These are phyloP conservation scores for peach (Prunus persica) DNA, from an alignment of 306 rosid genomes.

Conservation along the genomic window DNA sequence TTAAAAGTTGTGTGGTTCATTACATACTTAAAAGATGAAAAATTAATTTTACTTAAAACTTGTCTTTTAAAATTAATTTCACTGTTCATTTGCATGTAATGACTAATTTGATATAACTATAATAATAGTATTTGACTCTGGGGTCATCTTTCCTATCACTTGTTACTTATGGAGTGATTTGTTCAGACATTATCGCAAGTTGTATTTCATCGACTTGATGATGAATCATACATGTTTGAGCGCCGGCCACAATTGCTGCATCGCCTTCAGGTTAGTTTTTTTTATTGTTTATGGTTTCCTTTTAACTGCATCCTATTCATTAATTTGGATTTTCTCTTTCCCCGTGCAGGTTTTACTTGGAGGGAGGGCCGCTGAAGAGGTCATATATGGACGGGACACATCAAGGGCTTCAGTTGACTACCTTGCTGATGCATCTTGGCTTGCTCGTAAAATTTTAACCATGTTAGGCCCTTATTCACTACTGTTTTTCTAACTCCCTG, in stretches of 20 bases:
- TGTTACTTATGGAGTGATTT: conserved; percentile 9
- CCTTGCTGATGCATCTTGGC: conserved; percentile 98
- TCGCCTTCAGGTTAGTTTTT: conserved; percentile 71
- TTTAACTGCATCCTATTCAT: conserved; percentile 15
- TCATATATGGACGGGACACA: conserved; percentile 91
- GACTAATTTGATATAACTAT: background rate
- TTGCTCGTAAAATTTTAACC: conserved; percentile 95
- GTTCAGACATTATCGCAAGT: conserved; percentile 87
- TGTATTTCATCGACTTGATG: conserved; percentile 87
- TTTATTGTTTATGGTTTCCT: conserved; percentile 4
- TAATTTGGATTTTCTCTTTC: conserved; percentile 1
- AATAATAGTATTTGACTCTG: conserved; percentile 8
- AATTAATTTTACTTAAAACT: background rate
- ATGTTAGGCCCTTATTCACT: conserved; percentile 48
- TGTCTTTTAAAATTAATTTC: background rate
- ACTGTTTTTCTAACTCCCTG: conserved; percentile 1
- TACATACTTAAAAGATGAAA: too few relatives aligned
- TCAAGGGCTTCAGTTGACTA: conserved; percentile 83
- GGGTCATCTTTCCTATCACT: background rate
- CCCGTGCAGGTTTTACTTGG: conserved; percentile 78
- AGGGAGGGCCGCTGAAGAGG: conserved; percentile 97
- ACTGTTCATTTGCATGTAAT: background rate
- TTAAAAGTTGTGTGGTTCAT: background rate
- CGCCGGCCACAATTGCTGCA: conserved; percentile 83
- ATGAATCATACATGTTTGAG: conserved; percentile 90